Evolutionary conservation across 1,284 basidiomycete species (phyloP).

Genomic region (Phaffia rhodozyma): DNA sequence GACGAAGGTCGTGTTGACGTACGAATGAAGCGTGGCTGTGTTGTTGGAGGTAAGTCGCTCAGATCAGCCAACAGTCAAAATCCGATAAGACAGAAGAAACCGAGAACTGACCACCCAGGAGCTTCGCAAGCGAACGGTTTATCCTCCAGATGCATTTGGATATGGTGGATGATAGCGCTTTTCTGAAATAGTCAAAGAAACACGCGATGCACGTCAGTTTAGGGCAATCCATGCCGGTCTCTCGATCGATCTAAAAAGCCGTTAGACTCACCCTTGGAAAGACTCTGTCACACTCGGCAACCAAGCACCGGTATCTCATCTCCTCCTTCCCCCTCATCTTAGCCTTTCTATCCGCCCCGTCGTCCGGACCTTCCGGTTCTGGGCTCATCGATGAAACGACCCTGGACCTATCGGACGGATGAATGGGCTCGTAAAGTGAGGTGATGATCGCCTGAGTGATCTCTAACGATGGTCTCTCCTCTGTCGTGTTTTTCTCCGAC

Average conservation of each 20-base stretch:
- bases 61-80: background rate
- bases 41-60: background rate
- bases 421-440: constrained; percentile 3
- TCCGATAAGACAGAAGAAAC: background rate
- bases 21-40: constrained; percentile 36
- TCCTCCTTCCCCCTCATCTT: constrained; percentile 1
- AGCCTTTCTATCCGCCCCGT: background rate
- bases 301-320: constrained; percentile 34
- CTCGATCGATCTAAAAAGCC: too few species aligned
- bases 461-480: background rate
- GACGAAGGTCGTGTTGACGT: constrained; percentile 37
- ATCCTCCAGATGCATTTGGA: constrained; percentile 41
- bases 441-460: background rate
- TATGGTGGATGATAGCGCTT: constrained; percentile 39
- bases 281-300: constrained; percentile 35
- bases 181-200: constrained; percentile 20
- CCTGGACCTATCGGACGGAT: background rate
- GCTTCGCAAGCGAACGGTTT: constrained; percentile 38
- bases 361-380: background rate
- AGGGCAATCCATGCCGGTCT: too few species aligned
- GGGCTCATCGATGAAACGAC: background rate
- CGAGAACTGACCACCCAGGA: constrained; percentile 31
- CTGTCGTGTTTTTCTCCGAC: too few species aligned
- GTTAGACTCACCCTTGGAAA: constrained; percentile 29
- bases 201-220: too few species aligned